Evolutionary conservation across 1,139 yeast genomes (phyloP).

Genomic region (Candida buenavistaensis): DNA sequence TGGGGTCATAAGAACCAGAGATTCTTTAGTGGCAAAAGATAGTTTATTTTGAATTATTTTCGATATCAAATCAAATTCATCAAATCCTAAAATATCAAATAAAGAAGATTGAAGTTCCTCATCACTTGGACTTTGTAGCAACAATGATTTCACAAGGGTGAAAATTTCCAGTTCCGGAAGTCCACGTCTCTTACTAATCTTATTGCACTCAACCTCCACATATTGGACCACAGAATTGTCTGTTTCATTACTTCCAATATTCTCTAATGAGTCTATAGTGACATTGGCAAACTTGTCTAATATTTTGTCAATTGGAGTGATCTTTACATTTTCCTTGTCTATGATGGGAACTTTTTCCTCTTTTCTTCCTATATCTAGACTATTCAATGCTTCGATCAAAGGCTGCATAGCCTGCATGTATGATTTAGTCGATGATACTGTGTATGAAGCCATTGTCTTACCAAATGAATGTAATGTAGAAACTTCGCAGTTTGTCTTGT

Average conservation of each 20-base stretch:
- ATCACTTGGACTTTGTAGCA: conserved; percentile 41
- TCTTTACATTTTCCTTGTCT: conserved; percentile 32
- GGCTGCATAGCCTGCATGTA: conserved; percentile 78
- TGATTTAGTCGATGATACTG: conserved; percentile 67
- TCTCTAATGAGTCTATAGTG: conserved; percentile 31
- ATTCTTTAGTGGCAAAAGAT: conserved; percentile 22
- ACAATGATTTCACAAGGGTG: conserved; percentile 23
- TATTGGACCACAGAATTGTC: conserved; percentile 11
- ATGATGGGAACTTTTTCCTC: conserved; percentile 29
- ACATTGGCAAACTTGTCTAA: conserved; percentile 31
- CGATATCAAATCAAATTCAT: conserved; percentile 76
- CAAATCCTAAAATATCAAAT: conserved; percentile 82
- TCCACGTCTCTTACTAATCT: conserved; percentile 28
- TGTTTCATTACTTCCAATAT: conserved; percentile 17
- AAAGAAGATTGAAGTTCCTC: conserved; percentile 66
- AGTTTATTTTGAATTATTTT: conserved; percentile 57
- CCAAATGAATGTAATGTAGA: too few relatives aligned
- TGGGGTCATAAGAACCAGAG: conserved; percentile 43
- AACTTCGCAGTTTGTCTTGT: too few relatives aligned
- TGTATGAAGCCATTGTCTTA: conserved; percentile 38
- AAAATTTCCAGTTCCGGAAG: conserved; percentile 25
- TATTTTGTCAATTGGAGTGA: conserved; percentile 28
- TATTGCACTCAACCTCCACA: conserved; percentile 28
- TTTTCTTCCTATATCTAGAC: conserved; percentile 25
- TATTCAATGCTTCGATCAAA: conserved; percentile 49